A percentile compares a stretch with the other conserved stretches of the same genome.
Conservation (phyloP, 2,329 filamentous ascomycete species). For the Chalaropsis thielavioides region DNA sequence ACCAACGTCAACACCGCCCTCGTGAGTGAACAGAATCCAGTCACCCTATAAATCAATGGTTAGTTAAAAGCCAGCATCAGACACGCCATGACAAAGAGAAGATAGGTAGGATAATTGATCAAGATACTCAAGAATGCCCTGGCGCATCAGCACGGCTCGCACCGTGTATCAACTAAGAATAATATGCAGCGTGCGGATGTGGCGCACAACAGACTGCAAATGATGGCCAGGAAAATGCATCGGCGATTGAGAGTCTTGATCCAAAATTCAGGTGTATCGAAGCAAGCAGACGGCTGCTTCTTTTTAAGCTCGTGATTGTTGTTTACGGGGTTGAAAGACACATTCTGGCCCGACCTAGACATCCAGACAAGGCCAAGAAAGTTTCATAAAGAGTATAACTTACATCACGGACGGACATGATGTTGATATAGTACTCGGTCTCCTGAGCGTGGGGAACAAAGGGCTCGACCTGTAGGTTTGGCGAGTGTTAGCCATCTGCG, state of each 20-base stretch:
- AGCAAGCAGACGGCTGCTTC: background rate
- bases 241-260: background rate
- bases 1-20: constrained; percentile 98
- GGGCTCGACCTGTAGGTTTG: constrained; percentile 50
- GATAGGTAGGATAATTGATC: background rate
- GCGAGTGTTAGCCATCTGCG: background rate
- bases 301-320: background rate
- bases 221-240: background rate
- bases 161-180: background rate
- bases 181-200: background rate
- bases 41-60: constrained; percentile 55
- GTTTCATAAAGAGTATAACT: constrained; percentile 30
- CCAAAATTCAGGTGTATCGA: background rate
- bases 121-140: background rate
- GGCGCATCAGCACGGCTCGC: background rate
- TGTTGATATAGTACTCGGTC: constrained; percentile 99
- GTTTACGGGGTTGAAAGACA: background rate
- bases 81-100: background rate
- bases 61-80: constrained; percentile 21
- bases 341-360: too few species aligned
- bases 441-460: constrained; percentile 91
- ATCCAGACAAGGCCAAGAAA: background rate
- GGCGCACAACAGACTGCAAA: background rate
- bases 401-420: constrained; percentile 99
- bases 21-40: constrained; percentile 99